These are phyloP conservation scores for Entomophthora muscae DNA, from an alignment of 371 early-diverging fungal species.

Conservation along the genomic window DNA sequence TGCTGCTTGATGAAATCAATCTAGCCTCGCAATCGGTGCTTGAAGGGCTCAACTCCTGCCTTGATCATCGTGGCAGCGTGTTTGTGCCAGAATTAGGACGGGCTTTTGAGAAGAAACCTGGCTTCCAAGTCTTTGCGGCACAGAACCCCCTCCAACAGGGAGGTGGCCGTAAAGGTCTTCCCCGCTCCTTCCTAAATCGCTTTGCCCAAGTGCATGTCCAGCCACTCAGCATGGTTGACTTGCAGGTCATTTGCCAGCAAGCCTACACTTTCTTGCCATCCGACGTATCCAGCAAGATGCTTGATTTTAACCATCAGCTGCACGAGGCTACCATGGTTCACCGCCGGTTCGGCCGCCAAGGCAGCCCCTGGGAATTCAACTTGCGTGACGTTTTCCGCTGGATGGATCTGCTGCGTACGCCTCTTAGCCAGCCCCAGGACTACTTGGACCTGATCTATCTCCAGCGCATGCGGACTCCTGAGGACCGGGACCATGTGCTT, in stretches of 20 bases:
- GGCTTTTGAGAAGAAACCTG: conserved; percentile 73
- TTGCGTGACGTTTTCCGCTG: conserved; percentile 91
- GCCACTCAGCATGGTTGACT: conserved; percentile 60
- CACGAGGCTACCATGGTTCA: conserved; percentile 66
- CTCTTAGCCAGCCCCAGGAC: conserved; percentile 35
- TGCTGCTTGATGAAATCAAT: conserved; percentile 98
- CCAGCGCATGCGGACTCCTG: conserved; percentile 70
- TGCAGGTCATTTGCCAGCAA: conserved; percentile 55
- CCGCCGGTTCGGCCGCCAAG: conserved; percentile 59
- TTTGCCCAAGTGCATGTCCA: conserved; percentile 95
- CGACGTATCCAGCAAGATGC: conserved; percentile 38
- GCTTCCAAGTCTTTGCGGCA: conserved; percentile 95
- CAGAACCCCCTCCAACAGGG: conserved; percentile 99
- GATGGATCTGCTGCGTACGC: conserved; percentile 49
- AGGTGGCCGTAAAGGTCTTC: conserved; percentile 97
- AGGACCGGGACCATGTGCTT: conserved; percentile 55
- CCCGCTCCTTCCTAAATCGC: conserved; percentile 74
- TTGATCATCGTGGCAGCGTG: conserved; percentile 68
- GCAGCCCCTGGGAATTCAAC: conserved; percentile 98
- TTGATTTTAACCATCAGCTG: conserved; percentile 75
- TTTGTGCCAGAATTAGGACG: conserved; percentile 79
- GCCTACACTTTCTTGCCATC: conserved; percentile 41
- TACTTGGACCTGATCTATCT: conserved; percentile 65
- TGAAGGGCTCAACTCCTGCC: conserved; percentile 72
- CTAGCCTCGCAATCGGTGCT: conserved; percentile 94